Evolutionary conservation across 1,284 basidiomycete species (phyloP).

Genomic region (Boletus smithii): DNA sequence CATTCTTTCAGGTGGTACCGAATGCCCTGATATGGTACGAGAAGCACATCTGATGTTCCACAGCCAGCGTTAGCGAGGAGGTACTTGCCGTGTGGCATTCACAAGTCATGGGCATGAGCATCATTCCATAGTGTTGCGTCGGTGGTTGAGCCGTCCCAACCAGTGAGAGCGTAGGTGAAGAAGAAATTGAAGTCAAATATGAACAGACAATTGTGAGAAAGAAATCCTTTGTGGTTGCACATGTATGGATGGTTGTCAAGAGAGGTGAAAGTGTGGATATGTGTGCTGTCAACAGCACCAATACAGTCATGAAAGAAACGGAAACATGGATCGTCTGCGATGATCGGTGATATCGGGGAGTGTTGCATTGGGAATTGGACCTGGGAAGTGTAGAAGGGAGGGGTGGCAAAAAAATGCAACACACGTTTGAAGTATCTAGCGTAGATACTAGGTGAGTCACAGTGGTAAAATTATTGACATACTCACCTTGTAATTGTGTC

Average conservation of each 20-base stretch:
- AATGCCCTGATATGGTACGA: constrained; percentile 3
- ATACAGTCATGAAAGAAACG: not conserved
- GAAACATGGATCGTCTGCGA: not conserved
- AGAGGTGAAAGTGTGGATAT: not conserved
- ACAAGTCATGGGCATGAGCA: not conserved
- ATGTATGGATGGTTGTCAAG: not conserved
- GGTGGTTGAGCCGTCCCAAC: constrained; percentile 11
- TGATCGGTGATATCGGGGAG: not conserved
- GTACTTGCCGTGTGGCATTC: constrained; percentile 6
- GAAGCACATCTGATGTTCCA: not conserved
- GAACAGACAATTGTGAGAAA: constrained; percentile 29
- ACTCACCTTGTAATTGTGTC: not conserved
- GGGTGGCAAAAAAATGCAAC: not conserved
- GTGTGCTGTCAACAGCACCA: not conserved
- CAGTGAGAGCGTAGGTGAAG: constrained; percentile 7
- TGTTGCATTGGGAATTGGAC: not conserved
- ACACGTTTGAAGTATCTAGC: not conserved
- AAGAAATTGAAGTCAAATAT: constrained; percentile 16
- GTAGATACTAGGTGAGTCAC: too few species aligned
- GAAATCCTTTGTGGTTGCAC: constrained; percentile 16
- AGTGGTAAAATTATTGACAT: too few species aligned
- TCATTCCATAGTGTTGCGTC: constrained; percentile 17
- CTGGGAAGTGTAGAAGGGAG: too few species aligned
- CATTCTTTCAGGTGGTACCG: constrained; percentile 9
- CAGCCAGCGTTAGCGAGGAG: constrained; percentile 13